Conservation (phyloP, 495 filamentous ascomycete genomes). For the Tuber brumale region DNA sequence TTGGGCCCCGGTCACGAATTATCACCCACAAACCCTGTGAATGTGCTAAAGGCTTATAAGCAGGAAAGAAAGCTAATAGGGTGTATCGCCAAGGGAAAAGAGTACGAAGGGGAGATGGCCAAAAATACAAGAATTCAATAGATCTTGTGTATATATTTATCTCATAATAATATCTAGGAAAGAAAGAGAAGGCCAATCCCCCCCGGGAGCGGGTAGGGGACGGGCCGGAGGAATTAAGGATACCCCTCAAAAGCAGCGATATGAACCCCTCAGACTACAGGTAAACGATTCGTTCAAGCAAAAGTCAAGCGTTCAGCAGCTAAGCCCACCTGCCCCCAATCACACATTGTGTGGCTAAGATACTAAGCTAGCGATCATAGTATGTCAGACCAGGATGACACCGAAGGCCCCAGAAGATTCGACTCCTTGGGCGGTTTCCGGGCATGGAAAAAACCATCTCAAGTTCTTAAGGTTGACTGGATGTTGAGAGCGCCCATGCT, state of each 20-base stretch:
- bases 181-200: neutral
- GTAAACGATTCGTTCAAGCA: neutral
- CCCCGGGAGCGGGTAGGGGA: neutral
- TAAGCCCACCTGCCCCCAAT: neutral
- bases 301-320: neutral
- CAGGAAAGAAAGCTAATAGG: neutral
- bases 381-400: neutral
- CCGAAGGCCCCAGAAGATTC: neutral
- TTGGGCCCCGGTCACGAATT: neutral
- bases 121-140: neutral
- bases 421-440: neutral
- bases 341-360: neutral
- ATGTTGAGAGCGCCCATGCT: neutral
- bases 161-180: neutral
- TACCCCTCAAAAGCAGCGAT: neutral
- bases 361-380: neutral
- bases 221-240: neutral
- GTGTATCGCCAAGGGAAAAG: neutral
- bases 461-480: neutral
- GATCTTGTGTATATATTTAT: neutral
- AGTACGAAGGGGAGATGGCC: neutral
- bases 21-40: neutral
- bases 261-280: neutral
- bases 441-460: neutral
- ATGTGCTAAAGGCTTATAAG: neutral